phyloP scores from a whole-genome alignment of 208 protist species.

The Trypanosoma platydactyli region DNA sequence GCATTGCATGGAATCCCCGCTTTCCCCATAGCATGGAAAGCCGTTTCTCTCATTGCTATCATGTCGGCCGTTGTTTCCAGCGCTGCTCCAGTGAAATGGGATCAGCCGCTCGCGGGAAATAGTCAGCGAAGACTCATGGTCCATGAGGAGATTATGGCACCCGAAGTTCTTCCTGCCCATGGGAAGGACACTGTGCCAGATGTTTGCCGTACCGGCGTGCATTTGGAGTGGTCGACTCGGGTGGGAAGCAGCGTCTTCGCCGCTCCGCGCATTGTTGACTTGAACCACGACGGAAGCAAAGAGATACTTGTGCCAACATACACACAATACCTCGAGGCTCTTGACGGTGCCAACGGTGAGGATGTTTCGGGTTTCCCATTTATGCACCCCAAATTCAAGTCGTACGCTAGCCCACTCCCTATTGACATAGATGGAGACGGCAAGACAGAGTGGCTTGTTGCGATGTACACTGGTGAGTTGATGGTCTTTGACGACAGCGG shows the following conservation, averaged over 20 bases:
- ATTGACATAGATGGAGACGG: conserved; percentile 86
- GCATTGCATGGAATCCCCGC: too few relatives aligned
- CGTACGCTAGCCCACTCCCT: conserved; percentile 77
- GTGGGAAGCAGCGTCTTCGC: conserved; percentile 78
- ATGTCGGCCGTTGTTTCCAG: background rate
- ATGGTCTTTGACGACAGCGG: conserved; percentile 76
- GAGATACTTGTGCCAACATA: conserved; percentile 83
- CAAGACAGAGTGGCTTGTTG: conserved; percentile 78
- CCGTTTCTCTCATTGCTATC: background rate
- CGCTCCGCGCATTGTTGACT: conserved; percentile 79
- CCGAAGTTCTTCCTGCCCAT: background rate
- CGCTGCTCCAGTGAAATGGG: conserved; percentile 15
- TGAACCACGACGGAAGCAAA: conserved; percentile 76
- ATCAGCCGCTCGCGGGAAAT: conserved; percentile 12
- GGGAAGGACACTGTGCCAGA: conserved; percentile 4
- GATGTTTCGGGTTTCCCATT: conserved; percentile 84
- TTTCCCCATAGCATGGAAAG: background rate
- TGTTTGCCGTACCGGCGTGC: conserved; percentile 46
- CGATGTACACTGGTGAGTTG: conserved; percentile 86
- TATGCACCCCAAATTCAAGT: conserved; percentile 68
- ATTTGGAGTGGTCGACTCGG: conserved; percentile 76
- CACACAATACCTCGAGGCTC: conserved; percentile 71
- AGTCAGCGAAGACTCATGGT: background rate
- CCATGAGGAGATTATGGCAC: conserved; percentile 18
- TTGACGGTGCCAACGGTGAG: conserved; percentile 48